Evolutionary conservation across 305 asterid species (phyloP), one percentile per base, ranked within the genome.

Genomic region (Fraxinus albicans): DNA sequence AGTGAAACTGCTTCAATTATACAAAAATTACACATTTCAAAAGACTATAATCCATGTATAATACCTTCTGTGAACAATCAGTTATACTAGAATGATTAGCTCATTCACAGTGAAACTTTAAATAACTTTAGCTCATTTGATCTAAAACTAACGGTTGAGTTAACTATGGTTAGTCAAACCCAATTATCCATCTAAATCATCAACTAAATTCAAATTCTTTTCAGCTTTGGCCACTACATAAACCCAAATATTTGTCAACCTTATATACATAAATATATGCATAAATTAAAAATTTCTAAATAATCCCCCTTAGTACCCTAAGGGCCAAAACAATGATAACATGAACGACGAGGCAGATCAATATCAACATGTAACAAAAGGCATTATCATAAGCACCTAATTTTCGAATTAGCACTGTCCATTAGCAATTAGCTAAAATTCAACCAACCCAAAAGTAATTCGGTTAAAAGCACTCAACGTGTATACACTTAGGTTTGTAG

Each of bases 161-260:
- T 13, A 69, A 69, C 9, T 33, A 72, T 7, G 21, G 77, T 72
- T 17, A 58, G 47, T 72, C 44, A 34, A 72, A 72, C 77, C 44
- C 25, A 73, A 73, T 73, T n/a, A 33, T 34, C 27, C 77, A 73
- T 73, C 77, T 33, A 29, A 70, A 33, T 70, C 76, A 70, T 73
- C 77, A 17, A 73, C 10, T 33, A 19, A 21, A 58, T 15, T 34
- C 77, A 33, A 33, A 34, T 73, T 33, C 44, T 2, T 73, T 15
- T 34, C 13, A 69, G 40, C 40, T 73, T 38, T n/a, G 44, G 12
- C 27, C 29, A 73, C 47, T 34, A 38, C 13, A 73, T 13, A 70
- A 33, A 33, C 42, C 38, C 21, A 33, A 70, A 70, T 70, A n/a
- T 70, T 33, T 33, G 42, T 70, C 44, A 70, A 31, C 44, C 42